Base-by-base conservation (phyloP, 345 rosid genomes). In the Brassica incana region DNA sequence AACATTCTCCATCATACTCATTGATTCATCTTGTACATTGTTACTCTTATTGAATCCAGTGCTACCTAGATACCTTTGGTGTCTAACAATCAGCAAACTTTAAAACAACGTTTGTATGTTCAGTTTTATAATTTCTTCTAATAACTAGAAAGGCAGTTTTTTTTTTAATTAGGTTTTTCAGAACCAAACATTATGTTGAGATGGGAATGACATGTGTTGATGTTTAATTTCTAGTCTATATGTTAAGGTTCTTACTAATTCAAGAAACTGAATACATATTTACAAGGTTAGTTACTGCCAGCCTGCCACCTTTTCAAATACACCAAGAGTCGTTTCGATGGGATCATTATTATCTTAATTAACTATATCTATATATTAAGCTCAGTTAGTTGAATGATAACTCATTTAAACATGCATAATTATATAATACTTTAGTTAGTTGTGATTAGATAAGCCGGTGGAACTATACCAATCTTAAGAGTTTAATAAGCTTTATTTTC, bases 401-500 rank as follows among this genome's bases (percentile, higher is more conserved):
- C 10, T n/a, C 40, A 38, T 12, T 74, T 11, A 9, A 74, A 64
- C 48, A 72, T 56, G 33, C 38, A 50, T 74, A 16, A 35, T 7
- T 63, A 45, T 16, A 32, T 12, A 10, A 66, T 54, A 50, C 6
- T 6, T 27, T n/a, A 16, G 73, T 11, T 32, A 14, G 54, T 45
- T 30, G 43, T 0, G 59, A 79, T 79, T 67, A n/a, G 82, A 69
- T 25, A 59, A 45, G 70, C 74, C 77, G 43, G 74, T 73, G 74
- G 69, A 79, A 59, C 52, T 61, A 62, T 68, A 69, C 35, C 38
- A 50, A 69, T 74, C 78, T 62, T 10, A 43, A 59, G 75, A 62
- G 38, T 80, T 80, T 69, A 80, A 80, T 80, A 74, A 69, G 66
- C 61, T 74, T 62, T 15, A 61, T 33, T 69, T 40, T 62, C 78